Conservation (phyloP, 164 flowering plant species). For the Santalum album region DNA sequence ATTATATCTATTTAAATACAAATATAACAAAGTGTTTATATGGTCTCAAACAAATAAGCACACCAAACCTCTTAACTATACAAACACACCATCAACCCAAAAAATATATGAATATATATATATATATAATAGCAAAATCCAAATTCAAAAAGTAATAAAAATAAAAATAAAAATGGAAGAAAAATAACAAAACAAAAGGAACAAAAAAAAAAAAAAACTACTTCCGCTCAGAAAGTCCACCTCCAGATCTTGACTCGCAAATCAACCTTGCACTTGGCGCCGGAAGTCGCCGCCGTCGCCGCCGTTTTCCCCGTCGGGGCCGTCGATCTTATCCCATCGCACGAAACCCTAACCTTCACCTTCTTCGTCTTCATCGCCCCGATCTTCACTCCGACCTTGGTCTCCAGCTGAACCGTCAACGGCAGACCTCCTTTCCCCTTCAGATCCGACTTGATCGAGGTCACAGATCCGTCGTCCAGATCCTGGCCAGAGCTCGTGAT, state of each 20-base stretch:
- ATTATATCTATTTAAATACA: too few species aligned
- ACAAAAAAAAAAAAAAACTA: too few species aligned
- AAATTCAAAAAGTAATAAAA: neutral
- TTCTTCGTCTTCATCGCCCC: conserved; percentile 51
- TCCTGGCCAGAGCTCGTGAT: conserved; percentile 11
- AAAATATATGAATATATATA: too few species aligned
- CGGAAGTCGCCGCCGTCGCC: conserved; percentile 27
- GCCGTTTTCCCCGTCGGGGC: conserved; percentile 34
- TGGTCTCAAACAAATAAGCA: too few species aligned
- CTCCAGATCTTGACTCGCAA: conserved; percentile 62
- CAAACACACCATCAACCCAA: too few species aligned
- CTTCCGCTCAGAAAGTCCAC: conserved; percentile 32
- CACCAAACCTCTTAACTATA: too few species aligned
- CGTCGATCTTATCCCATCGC: conserved; percentile 31
- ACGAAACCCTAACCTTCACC: conserved; percentile 47
- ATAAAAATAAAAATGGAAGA: neutral
- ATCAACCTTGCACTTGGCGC: conserved; percentile 51
- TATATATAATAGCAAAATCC: neutral
- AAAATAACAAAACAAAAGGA: neutral
- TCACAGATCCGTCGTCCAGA: conserved; percentile 21
- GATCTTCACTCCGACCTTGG: conserved; percentile 61
- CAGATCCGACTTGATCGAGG: conserved; percentile 29
- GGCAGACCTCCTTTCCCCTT: conserved; percentile 51
- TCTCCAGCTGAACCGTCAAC: conserved; percentile 44
- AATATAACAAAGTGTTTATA: too few species aligned